Base-by-base conservation (phyloP, 179 eudicot species). In the Sideroxylon spinosum region DNA sequence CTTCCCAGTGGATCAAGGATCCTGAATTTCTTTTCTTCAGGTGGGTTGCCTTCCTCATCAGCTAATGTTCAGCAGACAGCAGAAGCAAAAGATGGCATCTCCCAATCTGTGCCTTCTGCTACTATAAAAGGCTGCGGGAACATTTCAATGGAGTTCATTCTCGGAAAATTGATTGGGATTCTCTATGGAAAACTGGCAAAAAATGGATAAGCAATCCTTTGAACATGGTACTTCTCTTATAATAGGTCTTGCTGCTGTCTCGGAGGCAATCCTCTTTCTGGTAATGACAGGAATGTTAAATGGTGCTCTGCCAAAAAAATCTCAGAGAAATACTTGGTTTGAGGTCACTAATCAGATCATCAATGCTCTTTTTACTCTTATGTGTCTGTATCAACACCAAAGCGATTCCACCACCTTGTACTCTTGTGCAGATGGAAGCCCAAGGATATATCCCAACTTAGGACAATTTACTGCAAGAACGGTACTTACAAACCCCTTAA, bases 311-410 rank as follows among this genome's bases (percentile, higher is more conserved):
- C 94, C 92, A 0, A 87, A 75, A 78, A 90, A 92, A 67, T 81
- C 94, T 8, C 82, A 88, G 44, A 80, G 98, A 73, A 81, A 90
- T 62, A 82, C 91, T 22, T 93, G 98, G 98, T 91, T 91, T 84
- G 97, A 93, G 81, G 94, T 93, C n/a, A 93, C 90, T 68, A 91
- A 93, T 78, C 98, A 93, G 71, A 93, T 93, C 69, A 89, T 91
- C 12, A 91, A 93, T 83, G 98, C 98, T 20, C 79, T 91, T n/a
- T 93, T 91, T 75, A 93, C 98, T 1, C 87, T 93, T 12, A 89
- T 93, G 97, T 89, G 97, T 76, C 56, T 89, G 72, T 94, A 92
- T 82, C 91, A 92, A 73, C 98, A 94, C 97, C 98, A 0, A 86
- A 90, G 50, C 88, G 97, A 44, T 79, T 89, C 52, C 84, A 92